Base-by-base conservation (phyloP, 768 basidiomycete genomes). In the Antrodiella citrinella region DNA sequence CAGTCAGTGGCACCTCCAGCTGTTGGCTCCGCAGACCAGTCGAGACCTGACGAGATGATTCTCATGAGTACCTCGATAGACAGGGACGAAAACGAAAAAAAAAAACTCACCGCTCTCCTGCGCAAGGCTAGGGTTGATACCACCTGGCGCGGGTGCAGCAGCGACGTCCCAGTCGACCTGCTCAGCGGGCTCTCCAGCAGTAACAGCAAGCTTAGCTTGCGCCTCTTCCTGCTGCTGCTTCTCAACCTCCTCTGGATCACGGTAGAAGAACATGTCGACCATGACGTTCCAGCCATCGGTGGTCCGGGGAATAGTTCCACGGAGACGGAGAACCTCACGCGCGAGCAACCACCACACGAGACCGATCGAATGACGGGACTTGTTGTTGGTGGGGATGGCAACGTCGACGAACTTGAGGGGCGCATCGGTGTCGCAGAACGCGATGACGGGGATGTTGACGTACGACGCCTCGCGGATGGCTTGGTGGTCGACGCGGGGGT, bases 181-280 rank as follows among this genome's bases (percentile, higher is more conserved):
- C 30, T 72, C 69, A 38, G 72, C 67, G 59, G 78, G 85, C 41
- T 64, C 68, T 51, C 70, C 75, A 46, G 78, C 80, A 54, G 80
- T 76, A 56, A 80, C 75, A 46, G 69, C 68, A 47, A 73, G 70
- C 72, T 93, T 93, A 60, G 89, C 89, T 56, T 86, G 82, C 22
- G 90, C 89, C 67, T 91, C 91, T 67, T 92, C 94, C 64, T 89
- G 84, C 66, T 92, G 90, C 73, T 97, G 95, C 72, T 88, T 91
- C 82, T 97, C 94, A 60, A 97, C 89, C 72, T 99, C 96, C 68
- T 99, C 94, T 54, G 95, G 93, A 73, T 97, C 95, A 64, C 95
- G 90, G 82, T 98, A 98, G 85, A 97, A 93, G 86, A 94, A 94
- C 86, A 95, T 87, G 71, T 95, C 94, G 58, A 94, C 92, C 91